Conservation (phyloP, 2,329 filamentous ascomycete species). For the Fusarium sp. region DNA sequence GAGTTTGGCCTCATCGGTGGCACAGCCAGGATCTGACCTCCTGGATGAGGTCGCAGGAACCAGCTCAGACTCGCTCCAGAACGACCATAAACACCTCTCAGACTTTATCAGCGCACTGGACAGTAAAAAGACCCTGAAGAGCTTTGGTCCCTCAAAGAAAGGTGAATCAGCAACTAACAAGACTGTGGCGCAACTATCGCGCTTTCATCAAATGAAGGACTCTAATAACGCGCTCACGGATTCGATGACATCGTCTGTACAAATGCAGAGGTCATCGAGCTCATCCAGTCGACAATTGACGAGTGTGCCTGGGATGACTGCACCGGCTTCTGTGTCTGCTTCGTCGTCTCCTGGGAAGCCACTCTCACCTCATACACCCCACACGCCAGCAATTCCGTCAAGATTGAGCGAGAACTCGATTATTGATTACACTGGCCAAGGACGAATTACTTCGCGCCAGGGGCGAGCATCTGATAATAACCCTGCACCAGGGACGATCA, state of each 20-base stretch:
- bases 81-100: conserved; percentile 92
- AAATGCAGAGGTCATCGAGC: conserved; percentile 83
- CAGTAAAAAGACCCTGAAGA: conserved; percentile 84
- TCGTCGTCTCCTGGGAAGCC: conserved; percentile 92
- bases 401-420: conserved; percentile 92
- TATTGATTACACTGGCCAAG: conserved; percentile 48
- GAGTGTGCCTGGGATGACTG: conserved; percentile 71
- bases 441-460: conserved; percentile 46
- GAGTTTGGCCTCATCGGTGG: conserved; percentile 75
- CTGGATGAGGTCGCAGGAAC: conserved; percentile 75
- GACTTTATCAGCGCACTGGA: conserved; percentile 93
- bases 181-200: conserved; percentile 81
- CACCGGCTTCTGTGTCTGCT: conserved; percentile 80
- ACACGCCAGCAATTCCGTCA: conserved; percentile 93
- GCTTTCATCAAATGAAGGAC: conserved; percentile 89
- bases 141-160: conserved; percentile 75
- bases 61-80: conserved; percentile 72
- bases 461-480: conserved; percentile 39
- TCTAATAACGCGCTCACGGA: conserved; percentile 90
- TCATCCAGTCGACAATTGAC: conserved; percentile 72
- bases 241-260: conserved; percentile 89
- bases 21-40: conserved; percentile 80
- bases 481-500: conserved; percentile 45
- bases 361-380: conserved; percentile 87
- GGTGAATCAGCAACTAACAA: conserved; percentile 77